A percentile compares a stretch with the other conserved stretches of the same genome.
phyloP scores from a whole-genome alignment of 2,329 filamentous ascomycete species.

The Scleromitrula shiraiana region DNA sequence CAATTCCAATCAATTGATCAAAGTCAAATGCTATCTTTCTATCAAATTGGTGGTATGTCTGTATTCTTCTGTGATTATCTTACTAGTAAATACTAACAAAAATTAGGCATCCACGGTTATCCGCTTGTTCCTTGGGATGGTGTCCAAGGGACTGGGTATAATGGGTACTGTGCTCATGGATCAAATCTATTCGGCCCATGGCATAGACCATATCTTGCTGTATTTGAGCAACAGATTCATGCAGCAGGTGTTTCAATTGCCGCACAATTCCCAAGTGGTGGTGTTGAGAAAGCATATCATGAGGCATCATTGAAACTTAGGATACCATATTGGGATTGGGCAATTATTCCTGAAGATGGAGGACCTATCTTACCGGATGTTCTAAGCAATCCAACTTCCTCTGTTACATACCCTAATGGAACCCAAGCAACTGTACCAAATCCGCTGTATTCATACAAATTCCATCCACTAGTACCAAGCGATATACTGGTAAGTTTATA shows the following conservation, averaged over 20 bases:
- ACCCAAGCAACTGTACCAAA: constrained; percentile 54
- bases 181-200: constrained; percentile 70
- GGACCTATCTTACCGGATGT: constrained; percentile 32
- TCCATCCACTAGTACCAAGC: constrained; percentile 37
- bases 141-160: constrained; percentile 46
- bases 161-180: constrained; percentile 71
- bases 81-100: neutral
- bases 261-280: constrained; percentile 40
- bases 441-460: constrained; percentile 51
- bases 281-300: constrained; percentile 38
- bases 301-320: constrained; percentile 33
- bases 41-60: constrained; percentile 60
- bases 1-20: constrained; percentile 56
- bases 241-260: constrained; percentile 35
- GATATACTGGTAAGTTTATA: constrained; percentile 1
- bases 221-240: constrained; percentile 46
- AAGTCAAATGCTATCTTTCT: constrained; percentile 63
- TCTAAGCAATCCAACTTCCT: constrained; percentile 1
- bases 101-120: constrained; percentile 3
- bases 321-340: constrained; percentile 42
- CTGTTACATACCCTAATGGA: constrained; percentile 29
- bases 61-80: neutral
- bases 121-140: constrained; percentile 29
- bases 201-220: constrained; percentile 70
- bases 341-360: constrained; percentile 36